Percentiles rank a stretch among this genome's conserved stretches.
Conservation (phyloP, 2,329 filamentous ascomycete species). For the Cryphonectria parasitica region DNA sequence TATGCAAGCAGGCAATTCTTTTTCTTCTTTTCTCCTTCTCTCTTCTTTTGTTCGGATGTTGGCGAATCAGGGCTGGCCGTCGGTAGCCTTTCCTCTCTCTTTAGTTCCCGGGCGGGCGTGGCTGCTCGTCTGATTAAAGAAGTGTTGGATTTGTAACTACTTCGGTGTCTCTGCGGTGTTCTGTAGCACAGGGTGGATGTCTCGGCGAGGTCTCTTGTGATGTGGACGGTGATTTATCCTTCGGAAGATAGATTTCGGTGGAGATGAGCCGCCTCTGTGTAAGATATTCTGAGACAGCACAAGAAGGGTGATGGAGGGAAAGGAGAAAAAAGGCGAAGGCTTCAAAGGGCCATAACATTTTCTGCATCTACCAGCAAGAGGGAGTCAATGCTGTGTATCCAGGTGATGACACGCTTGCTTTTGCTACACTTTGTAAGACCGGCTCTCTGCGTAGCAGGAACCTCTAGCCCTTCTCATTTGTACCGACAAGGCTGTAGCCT, state of each 20-base stretch:
- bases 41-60: not conserved
- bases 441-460: not conserved
- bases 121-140: not conserved
- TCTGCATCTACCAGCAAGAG: not conserved
- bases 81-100: not conserved
- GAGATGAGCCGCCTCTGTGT: not conserved
- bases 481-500: not conserved
- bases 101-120: not conserved
- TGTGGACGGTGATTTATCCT: not conserved
- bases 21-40: not conserved
- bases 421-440: not conserved
- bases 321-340: not conserved
- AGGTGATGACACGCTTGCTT: not conserved
- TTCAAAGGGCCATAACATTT: not conserved
- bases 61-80: not conserved
- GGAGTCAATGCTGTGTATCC: not conserved
- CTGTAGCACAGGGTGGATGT: not conserved
- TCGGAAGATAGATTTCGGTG: not conserved
- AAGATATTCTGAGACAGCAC: not conserved
- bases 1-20: not conserved
- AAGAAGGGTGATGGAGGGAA: not conserved
- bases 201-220: not conserved
- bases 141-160: no score
- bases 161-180: not conserved
- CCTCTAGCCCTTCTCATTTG: not conserved